A percentile compares a stretch with the other conserved stretches of the same genome.
These are phyloP conservation scores for Ophiocytium majus DNA, from an alignment of 352 stramenopile species.

Conservation along the genomic window DNA sequence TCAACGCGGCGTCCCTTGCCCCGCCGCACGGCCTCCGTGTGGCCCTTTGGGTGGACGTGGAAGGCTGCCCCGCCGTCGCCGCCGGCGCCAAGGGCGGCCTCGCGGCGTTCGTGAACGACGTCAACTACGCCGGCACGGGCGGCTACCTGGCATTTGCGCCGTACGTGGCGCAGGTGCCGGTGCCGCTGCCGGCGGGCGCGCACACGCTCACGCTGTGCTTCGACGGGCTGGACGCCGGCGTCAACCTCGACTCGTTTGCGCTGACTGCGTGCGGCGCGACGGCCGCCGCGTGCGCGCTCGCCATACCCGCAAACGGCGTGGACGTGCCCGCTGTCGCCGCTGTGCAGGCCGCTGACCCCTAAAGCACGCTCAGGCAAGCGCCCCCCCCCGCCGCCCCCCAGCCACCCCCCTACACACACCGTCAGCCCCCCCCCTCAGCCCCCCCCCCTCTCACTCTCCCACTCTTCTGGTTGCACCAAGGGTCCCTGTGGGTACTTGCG, in stretches of 20 bases:
- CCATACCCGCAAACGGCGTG: neutral
- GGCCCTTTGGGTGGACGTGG: neutral
- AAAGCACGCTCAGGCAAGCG: too few relatives aligned
- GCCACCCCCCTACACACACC: too few relatives aligned
- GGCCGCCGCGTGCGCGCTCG: neutral
- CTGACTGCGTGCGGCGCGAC: neutral
- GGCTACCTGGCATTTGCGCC: neutral
- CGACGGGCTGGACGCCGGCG: neutral
- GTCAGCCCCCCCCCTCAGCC: too few relatives aligned
- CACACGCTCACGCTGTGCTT: slow-evolving; percentile 39
- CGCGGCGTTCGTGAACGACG: neutral
- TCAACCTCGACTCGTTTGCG: slow-evolving; percentile 15
- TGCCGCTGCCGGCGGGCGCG: slow-evolving; percentile 26
- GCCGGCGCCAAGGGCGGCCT: neutral
- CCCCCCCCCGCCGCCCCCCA: too few relatives aligned
- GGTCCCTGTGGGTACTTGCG: too few relatives aligned
- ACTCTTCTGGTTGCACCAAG: too few relatives aligned
- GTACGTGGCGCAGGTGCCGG: slow-evolving; percentile 1
- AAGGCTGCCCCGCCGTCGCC: neutral
- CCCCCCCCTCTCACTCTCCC: too few relatives aligned
- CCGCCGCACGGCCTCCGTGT: neutral
- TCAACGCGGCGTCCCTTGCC: neutral
- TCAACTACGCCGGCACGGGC: neutral
- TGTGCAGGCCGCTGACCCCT: neutral
- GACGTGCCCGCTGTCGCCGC: too few relatives aligned